Evolutionary conservation across 768 basidiomycete species (phyloP), one percentile per base, ranked within the genome.

Genomic region (Serendipita indica): DNA sequence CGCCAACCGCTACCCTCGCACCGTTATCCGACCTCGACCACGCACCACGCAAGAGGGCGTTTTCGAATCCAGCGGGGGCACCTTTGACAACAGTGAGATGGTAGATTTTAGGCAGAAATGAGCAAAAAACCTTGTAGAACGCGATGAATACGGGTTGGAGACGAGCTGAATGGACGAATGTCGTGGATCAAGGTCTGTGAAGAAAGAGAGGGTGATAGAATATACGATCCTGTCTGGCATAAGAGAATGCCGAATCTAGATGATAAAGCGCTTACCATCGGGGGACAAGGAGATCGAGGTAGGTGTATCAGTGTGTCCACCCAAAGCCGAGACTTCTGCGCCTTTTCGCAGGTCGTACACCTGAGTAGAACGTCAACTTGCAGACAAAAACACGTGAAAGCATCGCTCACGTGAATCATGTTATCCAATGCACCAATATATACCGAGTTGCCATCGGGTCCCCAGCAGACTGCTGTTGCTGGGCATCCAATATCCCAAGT

Each of bases 371-470:
- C 39, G 46, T 61, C 46, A 35, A 60, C 27, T 57, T 60, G 39
- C 14, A 3, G 12, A 33, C 4, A 58, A 35, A 41, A 32, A 52
- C 33, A 59, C 35, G 20, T 20, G 56, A 33, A 52, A 34, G 57
- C 52, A 25, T 35, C 12, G 77, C 86, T 63, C 66, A 94, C 92
- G 68, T 97, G 92, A 61, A 99, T 84, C 69, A 91, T 90, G 64
- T 99, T 99, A 71, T 99, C 94, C 65, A 98, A 70, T 13, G 88
- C 91, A 3, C 85, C 93, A n/a, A 89, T 79, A 63, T 89, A 99
- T 33, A 96, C 77, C 60, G 80, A 85, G 60, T 86, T 78, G 1
- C 90, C 96, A 67, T 99, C 96, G 18, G 81, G 81, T 68, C 86
- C 86, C 92, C 88, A 98, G 64, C 84, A 85, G 0, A 93, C 93